phyloP scores from a whole-genome alignment of 2,329 filamentous ascomycete genomes.

The Sclerotinia minor region DNA sequence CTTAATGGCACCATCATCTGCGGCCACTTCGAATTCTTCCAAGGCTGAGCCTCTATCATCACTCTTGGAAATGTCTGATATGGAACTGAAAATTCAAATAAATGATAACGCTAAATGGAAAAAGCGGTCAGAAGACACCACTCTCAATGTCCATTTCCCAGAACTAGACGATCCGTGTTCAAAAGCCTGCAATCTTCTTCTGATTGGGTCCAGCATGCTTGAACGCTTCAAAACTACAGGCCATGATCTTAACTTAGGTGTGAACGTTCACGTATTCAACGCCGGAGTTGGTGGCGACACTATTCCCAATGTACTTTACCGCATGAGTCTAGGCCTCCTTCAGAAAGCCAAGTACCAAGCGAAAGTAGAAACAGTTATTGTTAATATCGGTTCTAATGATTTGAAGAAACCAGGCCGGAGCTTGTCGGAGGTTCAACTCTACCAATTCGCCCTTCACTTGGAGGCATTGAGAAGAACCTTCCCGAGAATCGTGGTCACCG shows the following conservation, averaged over 20 bases:
- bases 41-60: neutral
- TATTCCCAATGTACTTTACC: constrained; percentile 27
- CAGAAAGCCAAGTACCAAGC: neutral
- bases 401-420: constrained; percentile 22
- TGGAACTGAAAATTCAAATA: constrained; percentile 6
- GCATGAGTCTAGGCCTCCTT: constrained; percentile 21
- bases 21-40: neutral
- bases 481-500: constrained; percentile 23
- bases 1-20: neutral
- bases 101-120: constrained; percentile 16
- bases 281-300: constrained; percentile 28
- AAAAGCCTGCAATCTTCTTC: constrained; percentile 1
- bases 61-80: constrained; percentile 10
- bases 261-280: constrained; percentile 25
- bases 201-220: constrained; percentile 28
- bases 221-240: constrained; percentile 26
- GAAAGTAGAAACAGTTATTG: constrained; percentile 22
- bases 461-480: constrained; percentile 20
- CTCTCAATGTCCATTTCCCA: constrained; percentile 13
- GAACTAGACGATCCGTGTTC: constrained; percentile 1
- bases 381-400: constrained; percentile 27
- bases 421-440: constrained; percentile 10
- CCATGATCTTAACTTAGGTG: constrained; percentile 11
- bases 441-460: constrained; percentile 22
- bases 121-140: constrained; percentile 19